Evolutionary conservation across 148 eudicot genomes (phyloP).

Genomic region (Gaultheria prostrata): DNA sequence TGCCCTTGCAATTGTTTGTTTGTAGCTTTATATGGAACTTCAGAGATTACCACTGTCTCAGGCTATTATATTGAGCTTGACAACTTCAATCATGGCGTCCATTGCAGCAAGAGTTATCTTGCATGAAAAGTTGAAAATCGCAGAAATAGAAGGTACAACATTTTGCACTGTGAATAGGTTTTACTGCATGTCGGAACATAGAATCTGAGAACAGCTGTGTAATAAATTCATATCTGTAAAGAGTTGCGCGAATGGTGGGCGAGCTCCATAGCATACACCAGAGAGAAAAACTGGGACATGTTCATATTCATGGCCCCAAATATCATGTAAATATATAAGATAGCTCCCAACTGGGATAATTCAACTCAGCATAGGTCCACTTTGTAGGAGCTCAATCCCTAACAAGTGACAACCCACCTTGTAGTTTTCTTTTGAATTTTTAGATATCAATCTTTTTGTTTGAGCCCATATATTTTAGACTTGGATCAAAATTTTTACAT

Average conservation of each 20-base stretch:
- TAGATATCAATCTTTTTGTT: too few species aligned
- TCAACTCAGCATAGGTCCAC: neutral
- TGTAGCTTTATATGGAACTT: neutral
- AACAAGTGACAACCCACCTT: neutral
- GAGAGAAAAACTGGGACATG: neutral
- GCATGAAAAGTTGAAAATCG: constrained; percentile 46
- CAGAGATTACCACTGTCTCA: constrained; percentile 47
- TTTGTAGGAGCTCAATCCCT: neutral
- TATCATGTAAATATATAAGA: neutral
- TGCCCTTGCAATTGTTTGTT: neutral
- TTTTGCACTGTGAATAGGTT: neutral
- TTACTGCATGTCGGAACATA: neutral
- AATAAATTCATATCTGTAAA: neutral
- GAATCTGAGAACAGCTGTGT: constrained; percentile 3
- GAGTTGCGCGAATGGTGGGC: neutral
- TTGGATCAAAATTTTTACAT: neutral
- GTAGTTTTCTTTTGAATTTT: too few species aligned
- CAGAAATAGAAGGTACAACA: constrained; percentile 52
- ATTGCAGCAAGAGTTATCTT: constrained; percentile 44
- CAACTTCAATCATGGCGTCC: constrained; percentile 57
- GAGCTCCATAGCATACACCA: neutral
- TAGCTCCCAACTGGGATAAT: neutral
- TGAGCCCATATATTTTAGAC: neutral
- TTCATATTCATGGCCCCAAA: neutral
- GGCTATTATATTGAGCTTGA: constrained; percentile 50